phyloP scores from a whole-genome alignment of 257 asterid species.

The Plantago major region DNA sequence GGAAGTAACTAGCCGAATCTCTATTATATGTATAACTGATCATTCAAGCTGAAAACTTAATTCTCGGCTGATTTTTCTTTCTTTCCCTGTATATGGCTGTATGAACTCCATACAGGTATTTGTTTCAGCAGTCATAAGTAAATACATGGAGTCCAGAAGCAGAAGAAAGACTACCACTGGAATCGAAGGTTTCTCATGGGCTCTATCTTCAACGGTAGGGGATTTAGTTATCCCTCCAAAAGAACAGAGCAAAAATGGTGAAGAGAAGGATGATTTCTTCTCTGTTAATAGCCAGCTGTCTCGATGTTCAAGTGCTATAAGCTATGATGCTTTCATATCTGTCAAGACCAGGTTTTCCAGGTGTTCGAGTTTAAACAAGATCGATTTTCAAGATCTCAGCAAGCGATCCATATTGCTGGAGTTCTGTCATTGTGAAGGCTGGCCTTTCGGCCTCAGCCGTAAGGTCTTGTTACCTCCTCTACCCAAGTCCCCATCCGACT shows the following conservation, averaged over 20 bases:
- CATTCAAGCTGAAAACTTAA: too few species aligned
- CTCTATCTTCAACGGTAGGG: conserved; percentile 41
- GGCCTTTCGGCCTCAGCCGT: conserved; percentile 86
- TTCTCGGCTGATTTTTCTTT: not conserved
- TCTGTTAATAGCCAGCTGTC: conserved; percentile 42
- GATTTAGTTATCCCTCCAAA: conserved; percentile 21
- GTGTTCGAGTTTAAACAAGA: conserved; percentile 55
- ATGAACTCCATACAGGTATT: conserved; percentile 42
- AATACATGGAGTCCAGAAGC: conserved; percentile 61
- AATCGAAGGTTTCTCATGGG: conserved; percentile 41
- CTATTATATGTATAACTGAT: not conserved
- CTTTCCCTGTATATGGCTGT: not conserved
- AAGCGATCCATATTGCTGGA: conserved; percentile 39
- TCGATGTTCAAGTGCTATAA: conserved; percentile 49
- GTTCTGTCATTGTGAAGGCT: conserved; percentile 55
- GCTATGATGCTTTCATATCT: conserved; percentile 43
- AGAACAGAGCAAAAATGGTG: conserved; percentile 15
- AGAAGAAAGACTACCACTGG: conserved; percentile 29
- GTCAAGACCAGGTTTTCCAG: conserved; percentile 57
- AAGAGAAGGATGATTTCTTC: conserved; percentile 31
- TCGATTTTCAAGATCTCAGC: conserved; percentile 35
- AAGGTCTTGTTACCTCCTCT: conserved; percentile 68
- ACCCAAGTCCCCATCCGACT: conserved; percentile 76
- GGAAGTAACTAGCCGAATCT: conserved; percentile 38
- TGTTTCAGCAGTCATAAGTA: conserved; percentile 66